phyloP scores from a whole-genome alignment of 768 basidiomycete genomes.

The Rhodocollybia butyracea region DNA sequence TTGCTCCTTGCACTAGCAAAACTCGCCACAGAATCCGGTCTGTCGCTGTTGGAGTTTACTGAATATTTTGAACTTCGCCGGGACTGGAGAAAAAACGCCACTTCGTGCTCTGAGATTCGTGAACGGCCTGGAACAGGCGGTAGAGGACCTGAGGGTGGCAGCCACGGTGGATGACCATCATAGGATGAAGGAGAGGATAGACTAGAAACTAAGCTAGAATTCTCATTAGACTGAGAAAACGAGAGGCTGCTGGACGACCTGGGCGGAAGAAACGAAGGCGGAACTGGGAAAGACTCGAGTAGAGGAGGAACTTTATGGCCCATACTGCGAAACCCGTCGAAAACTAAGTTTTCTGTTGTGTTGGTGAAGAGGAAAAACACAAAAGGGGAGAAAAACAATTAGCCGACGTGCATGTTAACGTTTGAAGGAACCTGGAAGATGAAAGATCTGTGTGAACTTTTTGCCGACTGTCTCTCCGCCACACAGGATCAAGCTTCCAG shows the following conservation, averaged over 20 bases:
- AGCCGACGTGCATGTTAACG: neutral
- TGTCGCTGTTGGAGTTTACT: neutral
- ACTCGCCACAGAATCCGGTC: slow-evolving; percentile 3
- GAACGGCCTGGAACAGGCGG: slow-evolving; percentile 2
- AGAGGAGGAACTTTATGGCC: slow-evolving; percentile 1
- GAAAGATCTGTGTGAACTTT: too few species aligned
- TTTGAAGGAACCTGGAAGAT: too few species aligned
- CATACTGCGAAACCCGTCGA: neutral
- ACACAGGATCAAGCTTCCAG: too few species aligned
- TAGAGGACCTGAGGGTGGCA: neutral
- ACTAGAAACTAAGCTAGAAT: neutral
- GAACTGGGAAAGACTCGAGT: slow-evolving; percentile 6
- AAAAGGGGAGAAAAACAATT: neutral
- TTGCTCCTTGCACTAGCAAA: slow-evolving; percentile 1
- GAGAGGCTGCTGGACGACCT: slow-evolving; percentile 1
- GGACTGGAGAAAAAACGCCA: neutral
- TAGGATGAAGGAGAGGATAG: neutral
- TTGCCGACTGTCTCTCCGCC: too few species aligned
- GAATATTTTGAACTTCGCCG: slow-evolving; percentile 1
- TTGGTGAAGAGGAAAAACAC: neutral
- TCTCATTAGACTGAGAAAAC: neutral
- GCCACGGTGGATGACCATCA: neutral
- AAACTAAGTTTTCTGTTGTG: neutral
- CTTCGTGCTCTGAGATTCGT: slow-evolving; percentile 3
- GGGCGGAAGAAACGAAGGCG: slow-evolving; percentile 3